Conservation (phyloP, 495 filamentous ascomycete genomes). For the Aspergillus hancockii region DNA sequence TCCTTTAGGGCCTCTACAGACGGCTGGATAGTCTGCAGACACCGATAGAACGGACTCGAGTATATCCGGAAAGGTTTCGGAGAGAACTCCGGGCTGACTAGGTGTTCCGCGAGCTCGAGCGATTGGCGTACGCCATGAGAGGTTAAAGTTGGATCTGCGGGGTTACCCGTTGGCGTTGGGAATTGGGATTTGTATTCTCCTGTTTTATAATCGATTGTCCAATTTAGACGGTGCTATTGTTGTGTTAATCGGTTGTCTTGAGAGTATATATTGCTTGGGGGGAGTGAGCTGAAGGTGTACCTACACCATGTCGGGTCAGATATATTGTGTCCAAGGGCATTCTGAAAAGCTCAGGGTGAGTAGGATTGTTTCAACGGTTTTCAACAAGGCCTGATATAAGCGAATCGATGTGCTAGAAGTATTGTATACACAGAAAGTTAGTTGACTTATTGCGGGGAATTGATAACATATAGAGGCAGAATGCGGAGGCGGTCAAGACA, state of each 20-base stretch:
- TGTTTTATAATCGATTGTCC: conserved; percentile 75
- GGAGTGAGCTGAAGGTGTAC: conserved; percentile 28
- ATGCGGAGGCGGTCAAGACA: conserved; percentile 3
- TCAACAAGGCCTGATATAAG: background rate
- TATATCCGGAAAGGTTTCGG: conserved; percentile 70
- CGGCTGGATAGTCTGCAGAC: conserved; percentile 82
- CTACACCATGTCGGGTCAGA: conserved; percentile 81
- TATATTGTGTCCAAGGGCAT: conserved; percentile 78
- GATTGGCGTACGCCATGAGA: conserved; percentile 83
- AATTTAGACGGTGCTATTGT: conserved; percentile 81
- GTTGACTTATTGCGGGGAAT: conserved; percentile 15
- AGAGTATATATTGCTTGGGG: conserved; percentile 17
- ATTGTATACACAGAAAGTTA: background rate
- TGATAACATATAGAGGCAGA: conserved; percentile 1
- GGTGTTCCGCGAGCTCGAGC: conserved; percentile 69
- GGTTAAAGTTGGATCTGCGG: conserved; percentile 84
- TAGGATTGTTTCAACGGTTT: background rate
- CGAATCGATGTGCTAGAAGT: background rate
- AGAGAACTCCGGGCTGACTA: conserved; percentile 61
- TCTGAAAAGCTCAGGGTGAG: conserved; percentile 5
- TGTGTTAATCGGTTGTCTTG: conserved; percentile 8
- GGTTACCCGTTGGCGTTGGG: conserved; percentile 78
- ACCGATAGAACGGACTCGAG: conserved; percentile 86
- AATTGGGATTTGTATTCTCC: conserved; percentile 70
- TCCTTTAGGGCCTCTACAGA: conserved; percentile 56